Base-by-base conservation (phyloP, 352 stramenopile species). In the Pelagophyceae sp. region DNA sequence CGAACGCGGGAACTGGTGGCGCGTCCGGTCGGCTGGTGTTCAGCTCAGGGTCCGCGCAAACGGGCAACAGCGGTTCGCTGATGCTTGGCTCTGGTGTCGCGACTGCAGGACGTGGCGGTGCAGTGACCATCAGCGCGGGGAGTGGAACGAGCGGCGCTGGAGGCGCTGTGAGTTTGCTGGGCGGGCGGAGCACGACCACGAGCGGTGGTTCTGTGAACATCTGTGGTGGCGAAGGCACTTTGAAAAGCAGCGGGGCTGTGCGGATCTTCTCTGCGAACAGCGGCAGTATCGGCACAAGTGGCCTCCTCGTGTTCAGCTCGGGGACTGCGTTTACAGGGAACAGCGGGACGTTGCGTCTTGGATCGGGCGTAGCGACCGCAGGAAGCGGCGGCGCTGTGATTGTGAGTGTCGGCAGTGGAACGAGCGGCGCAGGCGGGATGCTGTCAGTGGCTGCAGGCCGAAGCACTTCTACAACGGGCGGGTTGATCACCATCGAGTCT, bases 271-370 rank as follows among this genome's bases (percentile, higher is more conserved):
- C 32, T 29, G 64, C 64, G 29, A 72, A 72, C 35, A 50, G 32
- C 32, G 64, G 64, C 11, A 32, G 11, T 38, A n/a, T 5, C 64
- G 64, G 64, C 17, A 15, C 35, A 19, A 72, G 64, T n/a, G 64
- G 64, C 32, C 11, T 29, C 19, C 64, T 72, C n/a, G 35, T 38
- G 29, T 72, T 72, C 67, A 82, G 76, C 74, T 81, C 81, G 38
- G 81, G 81, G n/a, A 64, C 38, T n/a, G 75, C 78, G 27, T 67
- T 29, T 25, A 27, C 0, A 29, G 83, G 81, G 2, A 81, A 81
- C 70, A 82, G 69, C 38, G 80, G 80, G 0, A 37, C 61, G 25
- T 51, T 83, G 5, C 20, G n/a, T 0, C 69, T 84, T 54, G 79
- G 77, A 19, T 80, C 76, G 27, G 79, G 79, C 29, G 63, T 33